Conservation (phyloP, 108 stramenopile genomes). For the Nitzschia sp. region DNA sequence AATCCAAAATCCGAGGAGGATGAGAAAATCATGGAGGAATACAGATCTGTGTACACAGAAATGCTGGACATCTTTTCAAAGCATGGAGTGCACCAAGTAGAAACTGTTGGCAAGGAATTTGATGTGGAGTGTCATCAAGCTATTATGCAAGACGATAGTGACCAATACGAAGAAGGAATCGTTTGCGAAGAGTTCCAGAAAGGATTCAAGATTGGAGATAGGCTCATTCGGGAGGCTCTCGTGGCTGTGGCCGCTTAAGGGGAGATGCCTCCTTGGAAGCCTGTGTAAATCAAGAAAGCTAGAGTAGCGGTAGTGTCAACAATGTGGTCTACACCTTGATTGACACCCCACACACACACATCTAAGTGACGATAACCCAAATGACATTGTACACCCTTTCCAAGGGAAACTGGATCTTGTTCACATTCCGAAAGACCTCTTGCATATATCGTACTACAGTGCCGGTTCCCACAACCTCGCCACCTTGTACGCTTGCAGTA, state of each 20-base stretch:
- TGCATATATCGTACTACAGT: too few relatives aligned
- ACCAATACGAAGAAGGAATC: constrained; percentile 83
- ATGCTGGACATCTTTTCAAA: constrained; percentile 62
- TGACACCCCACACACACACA: too few relatives aligned
- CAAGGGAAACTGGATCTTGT: too few relatives aligned
- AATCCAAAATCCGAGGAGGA: constrained; percentile 61
- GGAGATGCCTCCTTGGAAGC: too few relatives aligned
- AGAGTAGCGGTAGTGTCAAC: too few relatives aligned
- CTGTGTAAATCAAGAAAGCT: too few relatives aligned
- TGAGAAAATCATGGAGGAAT: constrained; percentile 62
- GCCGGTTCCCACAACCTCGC: too few relatives aligned
- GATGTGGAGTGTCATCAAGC: constrained; percentile 87
- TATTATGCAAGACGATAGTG: constrained; percentile 75
- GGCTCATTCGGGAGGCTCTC: constrained; percentile 82
- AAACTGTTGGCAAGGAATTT: constrained; percentile 83
- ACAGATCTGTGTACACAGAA: constrained; percentile 62
- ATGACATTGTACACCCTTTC: too few relatives aligned
- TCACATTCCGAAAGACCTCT: too few relatives aligned
- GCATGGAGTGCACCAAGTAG: constrained; percentile 76
- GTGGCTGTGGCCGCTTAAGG: constrained; percentile 76
- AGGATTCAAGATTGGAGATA: constrained; percentile 73
- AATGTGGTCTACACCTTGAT: too few relatives aligned
- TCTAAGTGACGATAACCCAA: too few relatives aligned
- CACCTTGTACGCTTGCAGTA: too few relatives aligned
- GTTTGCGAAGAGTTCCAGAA: constrained; percentile 86